Evolutionary conservation across 2,329 filamentous ascomycete species (phyloP).

Genomic region (Trichothecium sympodiale): DNA sequence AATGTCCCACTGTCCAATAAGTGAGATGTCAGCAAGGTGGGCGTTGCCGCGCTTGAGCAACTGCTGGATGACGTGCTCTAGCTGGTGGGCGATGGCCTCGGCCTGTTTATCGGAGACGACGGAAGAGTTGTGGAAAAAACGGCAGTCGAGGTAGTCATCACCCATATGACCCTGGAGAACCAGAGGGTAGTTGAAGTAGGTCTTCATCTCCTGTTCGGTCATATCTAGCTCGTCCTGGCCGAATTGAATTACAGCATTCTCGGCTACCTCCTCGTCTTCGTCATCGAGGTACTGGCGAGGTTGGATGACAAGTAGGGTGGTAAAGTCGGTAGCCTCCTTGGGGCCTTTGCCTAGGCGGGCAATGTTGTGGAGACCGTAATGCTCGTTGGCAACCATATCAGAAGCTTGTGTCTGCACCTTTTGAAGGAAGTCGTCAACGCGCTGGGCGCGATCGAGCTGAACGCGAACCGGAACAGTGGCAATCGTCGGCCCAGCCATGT

Average conservation of each 20-base stretch:
- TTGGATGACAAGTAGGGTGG: slow-evolving; percentile 1
- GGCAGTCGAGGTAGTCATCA: not conserved
- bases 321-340: not conserved
- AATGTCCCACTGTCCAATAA: slow-evolving; percentile 1
- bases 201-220: slow-evolving; percentile 13
- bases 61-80: not conserved
- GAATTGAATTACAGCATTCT: not conserved
- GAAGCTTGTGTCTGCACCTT: slow-evolving; percentile 8
- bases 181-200: slow-evolving; percentile 5
- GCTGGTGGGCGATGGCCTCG: slow-evolving; percentile 1
- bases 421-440: slow-evolving; percentile 8
- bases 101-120: slow-evolving; percentile 14
- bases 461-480: slow-evolving; percentile 10
- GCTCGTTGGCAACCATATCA: slow-evolving; percentile 8
- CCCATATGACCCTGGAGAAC: slow-evolving; percentile 3
- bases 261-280: not conserved
- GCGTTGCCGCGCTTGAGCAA: not conserved
- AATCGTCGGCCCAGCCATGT: slow-evolving; percentile 12
- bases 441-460: slow-evolving; percentile 3
- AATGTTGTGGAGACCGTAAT: slow-evolving; percentile 15
- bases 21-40: not conserved
- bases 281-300: slow-evolving; percentile 1
- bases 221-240: too few relatives aligned
- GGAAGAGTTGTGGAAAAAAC: slow-evolving; percentile 13
- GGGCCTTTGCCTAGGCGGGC: slow-evolving; percentile 7